Percentiles rank a stretch among this genome's conserved stretches.
Evolutionary conservation across 179 eudicot species (phyloP).

Genomic region (Vitellaria paradoxa): DNA sequence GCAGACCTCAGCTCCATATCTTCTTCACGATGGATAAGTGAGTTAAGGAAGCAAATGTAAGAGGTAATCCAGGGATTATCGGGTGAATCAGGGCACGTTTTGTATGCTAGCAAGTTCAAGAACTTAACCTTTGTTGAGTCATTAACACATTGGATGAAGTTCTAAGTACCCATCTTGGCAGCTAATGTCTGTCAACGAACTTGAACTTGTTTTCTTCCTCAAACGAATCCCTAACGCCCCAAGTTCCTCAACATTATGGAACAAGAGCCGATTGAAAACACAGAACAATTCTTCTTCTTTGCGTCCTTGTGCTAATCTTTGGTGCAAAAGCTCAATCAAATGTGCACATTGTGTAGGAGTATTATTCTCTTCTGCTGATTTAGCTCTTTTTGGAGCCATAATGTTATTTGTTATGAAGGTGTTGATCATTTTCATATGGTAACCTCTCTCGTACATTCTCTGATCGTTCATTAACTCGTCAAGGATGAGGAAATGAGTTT

Average conservation of each 20-base stretch:
- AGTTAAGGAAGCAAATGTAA: slow-evolving; percentile 14
- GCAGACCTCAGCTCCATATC: slow-evolving; percentile 12
- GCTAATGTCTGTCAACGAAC: background rate
- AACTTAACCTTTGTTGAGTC: slow-evolving; percentile 9
- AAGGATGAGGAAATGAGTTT: slow-evolving; percentile 14
- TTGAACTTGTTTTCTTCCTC: background rate
- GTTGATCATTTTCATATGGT: background rate
- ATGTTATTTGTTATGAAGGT: background rate
- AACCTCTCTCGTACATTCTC: background rate
- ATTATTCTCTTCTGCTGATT: no score
- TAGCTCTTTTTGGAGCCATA: background rate
- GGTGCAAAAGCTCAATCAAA: slow-evolving; percentile 17
- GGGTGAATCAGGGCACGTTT: slow-evolving; percentile 11
- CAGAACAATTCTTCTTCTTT: no score
- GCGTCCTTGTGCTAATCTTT: background rate
- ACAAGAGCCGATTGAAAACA: background rate
- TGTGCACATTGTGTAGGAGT: background rate
- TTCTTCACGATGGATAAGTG: slow-evolving; percentile 10
- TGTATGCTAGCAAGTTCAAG: slow-evolving; percentile 18
- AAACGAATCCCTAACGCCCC: slow-evolving; percentile 11
- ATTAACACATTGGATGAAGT: slow-evolving; percentile 14
- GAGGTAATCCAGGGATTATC: slow-evolving; percentile 2
- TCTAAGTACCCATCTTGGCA: background rate
- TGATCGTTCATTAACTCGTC: background rate
- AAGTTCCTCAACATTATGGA: slow-evolving; percentile 11